Percentiles rank a stretch among this genome's conserved stretches.
Conservation (phyloP, 768 basidiomycete species). For the Aureoboletus auriporus region DNA sequence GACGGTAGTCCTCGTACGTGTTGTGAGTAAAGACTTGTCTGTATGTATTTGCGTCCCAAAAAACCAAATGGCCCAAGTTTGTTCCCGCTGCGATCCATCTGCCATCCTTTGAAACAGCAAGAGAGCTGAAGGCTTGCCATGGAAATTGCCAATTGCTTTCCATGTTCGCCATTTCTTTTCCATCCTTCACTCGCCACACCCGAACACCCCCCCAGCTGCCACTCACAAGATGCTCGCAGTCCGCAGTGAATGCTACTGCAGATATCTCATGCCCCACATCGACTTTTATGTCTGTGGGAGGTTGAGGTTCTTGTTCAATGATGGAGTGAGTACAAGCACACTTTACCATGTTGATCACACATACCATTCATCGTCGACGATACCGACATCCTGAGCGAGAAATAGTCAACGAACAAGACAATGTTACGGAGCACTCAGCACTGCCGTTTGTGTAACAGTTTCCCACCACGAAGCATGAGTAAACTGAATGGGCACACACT, state of each 20-base stretch:
- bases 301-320: not conserved
- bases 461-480: no score
- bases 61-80: not conserved
- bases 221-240: not conserved
- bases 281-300: not conserved
- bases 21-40: not conserved
- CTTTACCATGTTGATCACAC: no score
- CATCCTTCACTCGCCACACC: constrained; percentile 3
- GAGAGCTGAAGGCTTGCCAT: no score
- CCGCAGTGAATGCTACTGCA: not conserved
- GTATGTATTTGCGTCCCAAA: not conserved
- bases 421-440: no score
- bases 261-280: not conserved
- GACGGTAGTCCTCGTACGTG: no score
- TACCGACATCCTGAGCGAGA: no score
- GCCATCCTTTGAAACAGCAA: not conserved
- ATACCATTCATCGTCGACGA: no score
- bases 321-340: not conserved
- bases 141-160: no score
- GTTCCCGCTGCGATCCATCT: not conserved
- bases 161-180: not conserved
- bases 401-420: no score
- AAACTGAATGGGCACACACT: no score
- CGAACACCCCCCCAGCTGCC: not conserved
- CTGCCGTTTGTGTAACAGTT: no score